Base-by-base conservation (phyloP, 192 early-diverging fungal species). In the Entomortierella lignicola region DNA sequence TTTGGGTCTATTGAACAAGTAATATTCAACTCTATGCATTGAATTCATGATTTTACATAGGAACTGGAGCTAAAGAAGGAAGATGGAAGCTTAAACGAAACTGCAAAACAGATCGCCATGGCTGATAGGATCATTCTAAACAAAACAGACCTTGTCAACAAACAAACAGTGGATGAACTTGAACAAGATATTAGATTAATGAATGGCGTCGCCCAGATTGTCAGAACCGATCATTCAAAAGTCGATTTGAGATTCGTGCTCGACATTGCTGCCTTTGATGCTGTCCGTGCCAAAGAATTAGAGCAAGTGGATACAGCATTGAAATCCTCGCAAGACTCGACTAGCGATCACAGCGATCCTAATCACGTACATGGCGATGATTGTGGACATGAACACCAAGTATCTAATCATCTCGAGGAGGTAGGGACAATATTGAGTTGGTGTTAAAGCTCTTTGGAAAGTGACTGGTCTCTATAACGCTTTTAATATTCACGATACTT, bases 121-220 rank as follows among this genome's bases (percentile, higher is more conserved):
- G 94, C 94, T 15, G 96, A 98, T 67, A 89, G 94, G 27, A 89
- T 98, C 11, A 81, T 96, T 18, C 47, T 98, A 32, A 98, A 98
- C 87, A 98, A 98, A 71, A 84, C 82, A 8, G 96, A 98, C 69
- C 65, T 96, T 8, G 89, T 95, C 11, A 51, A 69, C 0, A 74
- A 71, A 15, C 26, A 69, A 8, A 72, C 84, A 29, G 59, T 91
- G 6, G 61, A 77, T 41, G 63, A 58, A 2, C 53, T 89, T 20
- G 87, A 92, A 32, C 62, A 20, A 0, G 75, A 79, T 26, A 70
- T 67, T 23, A 50, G 57, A 30, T 55, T 61, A 10, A 79, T 79
- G 75, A 79, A 79, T 26, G 75, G 75, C 15, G 75, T 79, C 10
- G 75, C 75, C 1, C 34, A 79, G 62, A 70, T 79, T 21, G 67